Percentiles rank a stretch among this genome's conserved stretches.
phyloP scores from a whole-genome alignment of 345 rosid genomes.

The Rubroshorea leprosula region DNA sequence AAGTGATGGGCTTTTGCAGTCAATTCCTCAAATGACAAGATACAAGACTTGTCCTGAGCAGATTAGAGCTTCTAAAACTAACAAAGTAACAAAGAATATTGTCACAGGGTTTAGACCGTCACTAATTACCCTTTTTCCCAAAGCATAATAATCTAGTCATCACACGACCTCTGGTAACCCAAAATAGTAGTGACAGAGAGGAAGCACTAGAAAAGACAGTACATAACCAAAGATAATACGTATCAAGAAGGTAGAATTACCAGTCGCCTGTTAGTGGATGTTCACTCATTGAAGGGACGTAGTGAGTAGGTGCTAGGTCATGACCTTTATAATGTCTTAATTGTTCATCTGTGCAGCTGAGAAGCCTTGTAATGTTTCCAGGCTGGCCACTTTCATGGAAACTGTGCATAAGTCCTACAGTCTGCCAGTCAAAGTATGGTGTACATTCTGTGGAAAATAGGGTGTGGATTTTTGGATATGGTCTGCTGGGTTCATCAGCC shows the following conservation, averaged over 20 bases:
- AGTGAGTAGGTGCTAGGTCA: conserved; percentile 92
- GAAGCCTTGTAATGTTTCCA: conserved; percentile 90
- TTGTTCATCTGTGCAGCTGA: conserved; percentile 91
- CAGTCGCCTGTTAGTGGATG: conserved; percentile 97
- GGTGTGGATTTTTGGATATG: conserved; percentile 80
- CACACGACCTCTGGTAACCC: no score
- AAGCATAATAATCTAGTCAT: neutral
- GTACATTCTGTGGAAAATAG: conserved; percentile 92
- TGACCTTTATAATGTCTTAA: conserved; percentile 69
- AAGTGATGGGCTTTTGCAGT: neutral
- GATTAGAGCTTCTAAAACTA: conserved; percentile 3
- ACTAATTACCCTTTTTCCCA: neutral
- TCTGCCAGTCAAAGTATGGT: conserved; percentile 96
- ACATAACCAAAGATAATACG: neutral
- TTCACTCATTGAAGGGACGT: conserved; percentile 96
- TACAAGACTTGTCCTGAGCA: neutral
- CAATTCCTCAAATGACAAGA: neutral
- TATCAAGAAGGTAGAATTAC: conserved; percentile 34
- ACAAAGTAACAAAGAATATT: neutral
- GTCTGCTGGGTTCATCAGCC: conserved; percentile 37
- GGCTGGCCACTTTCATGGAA: conserved; percentile 89
- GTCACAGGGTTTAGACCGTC: neutral
- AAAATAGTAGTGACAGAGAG: neutral
- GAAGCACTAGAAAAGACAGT: neutral
- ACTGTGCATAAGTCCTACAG: conserved; percentile 94